Conservation (phyloP, 2,329 filamentous ascomycete genomes). For the Trichoderma polysporum region DNA sequence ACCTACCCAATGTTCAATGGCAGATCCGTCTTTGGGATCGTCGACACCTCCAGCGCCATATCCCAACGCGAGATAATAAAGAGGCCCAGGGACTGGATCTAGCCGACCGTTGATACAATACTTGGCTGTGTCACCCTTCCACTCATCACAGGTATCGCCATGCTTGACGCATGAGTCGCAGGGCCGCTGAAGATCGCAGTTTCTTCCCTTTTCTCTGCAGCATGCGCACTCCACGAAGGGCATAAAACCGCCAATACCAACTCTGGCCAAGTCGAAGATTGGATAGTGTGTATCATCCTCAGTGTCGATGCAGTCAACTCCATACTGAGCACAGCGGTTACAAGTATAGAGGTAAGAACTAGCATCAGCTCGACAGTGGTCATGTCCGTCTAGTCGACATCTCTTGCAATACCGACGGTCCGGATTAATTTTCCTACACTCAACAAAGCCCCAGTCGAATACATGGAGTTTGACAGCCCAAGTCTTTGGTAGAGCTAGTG, state of each 20-base stretch:
- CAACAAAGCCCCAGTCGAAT: constrained; percentile 23
- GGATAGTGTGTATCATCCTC: constrained; percentile 22
- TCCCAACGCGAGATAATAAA: constrained; percentile 38
- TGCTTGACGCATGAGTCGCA: constrained; percentile 36
- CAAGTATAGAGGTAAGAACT: constrained; percentile 25
- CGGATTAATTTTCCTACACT: constrained; percentile 21
- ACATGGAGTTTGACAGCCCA: constrained; percentile 22
- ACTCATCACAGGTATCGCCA: constrained; percentile 23
- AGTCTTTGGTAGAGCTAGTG: constrained; percentile 10
- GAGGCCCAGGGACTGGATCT: constrained; percentile 24
- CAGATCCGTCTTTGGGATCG: constrained; percentile 27
- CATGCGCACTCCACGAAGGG: constrained; percentile 29
- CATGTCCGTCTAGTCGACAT: constrained; percentile 19
- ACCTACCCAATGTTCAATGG: constrained; percentile 31
- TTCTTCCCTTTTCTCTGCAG: constrained; percentile 26
- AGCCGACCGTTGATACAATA: constrained; percentile 26
- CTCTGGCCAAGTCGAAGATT: constrained; percentile 32
- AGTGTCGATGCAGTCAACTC: constrained; percentile 31
- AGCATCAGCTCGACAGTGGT: constrained; percentile 26
- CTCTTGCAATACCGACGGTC: constrained; percentile 24
- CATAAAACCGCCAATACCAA: constrained; percentile 34
- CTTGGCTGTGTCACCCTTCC: not conserved
- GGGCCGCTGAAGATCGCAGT: constrained; percentile 40
- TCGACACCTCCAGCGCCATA: constrained; percentile 33
- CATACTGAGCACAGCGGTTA: constrained; percentile 32